Evolutionary conservation across 805 yeast species (phyloP).

Genomic region (Phaffomyces thermotolerans): DNA sequence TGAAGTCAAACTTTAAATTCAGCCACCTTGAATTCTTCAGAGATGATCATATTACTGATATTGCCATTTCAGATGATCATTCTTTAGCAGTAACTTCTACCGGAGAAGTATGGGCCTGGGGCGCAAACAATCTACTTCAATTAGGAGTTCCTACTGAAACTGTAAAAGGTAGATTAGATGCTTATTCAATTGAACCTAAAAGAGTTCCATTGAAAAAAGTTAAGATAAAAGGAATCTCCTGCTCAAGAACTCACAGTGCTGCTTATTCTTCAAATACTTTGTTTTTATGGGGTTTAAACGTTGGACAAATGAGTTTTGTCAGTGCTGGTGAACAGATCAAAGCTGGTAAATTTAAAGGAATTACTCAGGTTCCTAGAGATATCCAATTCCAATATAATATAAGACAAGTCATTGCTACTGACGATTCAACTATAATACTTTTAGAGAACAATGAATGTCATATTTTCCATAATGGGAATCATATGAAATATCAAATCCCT

Average conservation of each 20-base stretch:
- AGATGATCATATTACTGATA: slow-evolving; percentile 25
- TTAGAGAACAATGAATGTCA: slow-evolving; percentile 53
- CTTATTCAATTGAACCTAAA: slow-evolving; percentile 23
- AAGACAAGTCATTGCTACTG: slow-evolving; percentile 54
- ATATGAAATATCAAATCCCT: slow-evolving; percentile 41
- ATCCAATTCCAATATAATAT: slow-evolving; percentile 35
- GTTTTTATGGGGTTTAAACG: slow-evolving; percentile 72
- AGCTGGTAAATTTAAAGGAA: slow-evolving; percentile 29
- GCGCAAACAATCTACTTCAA: slow-evolving; percentile 61
- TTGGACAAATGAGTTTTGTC: slow-evolving; percentile 71
- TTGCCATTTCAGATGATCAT: slow-evolving; percentile 61
- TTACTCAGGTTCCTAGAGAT: slow-evolving; percentile 33
- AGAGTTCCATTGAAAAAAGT: slow-evolving; percentile 24
- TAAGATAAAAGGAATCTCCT: slow-evolving; percentile 27
- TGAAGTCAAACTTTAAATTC: slow-evolving; percentile 38
- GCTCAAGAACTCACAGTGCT: slow-evolving; percentile 65
- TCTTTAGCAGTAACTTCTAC: slow-evolving; percentile 46
- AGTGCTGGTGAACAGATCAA: slow-evolving; percentile 25
- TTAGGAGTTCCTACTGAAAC: slow-evolving; percentile 44
- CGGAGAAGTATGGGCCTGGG: slow-evolving; percentile 72
- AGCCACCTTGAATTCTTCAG: slow-evolving; percentile 34
- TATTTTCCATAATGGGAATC: slow-evolving; percentile 50
- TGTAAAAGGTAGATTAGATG: slow-evolving; percentile 20
- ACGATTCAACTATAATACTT: slow-evolving; percentile 61
- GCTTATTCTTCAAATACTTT: slow-evolving; percentile 41